Base-by-base conservation (phyloP, 352 stramenopile genomes). In the Globisporangium acanthophoron region DNA sequence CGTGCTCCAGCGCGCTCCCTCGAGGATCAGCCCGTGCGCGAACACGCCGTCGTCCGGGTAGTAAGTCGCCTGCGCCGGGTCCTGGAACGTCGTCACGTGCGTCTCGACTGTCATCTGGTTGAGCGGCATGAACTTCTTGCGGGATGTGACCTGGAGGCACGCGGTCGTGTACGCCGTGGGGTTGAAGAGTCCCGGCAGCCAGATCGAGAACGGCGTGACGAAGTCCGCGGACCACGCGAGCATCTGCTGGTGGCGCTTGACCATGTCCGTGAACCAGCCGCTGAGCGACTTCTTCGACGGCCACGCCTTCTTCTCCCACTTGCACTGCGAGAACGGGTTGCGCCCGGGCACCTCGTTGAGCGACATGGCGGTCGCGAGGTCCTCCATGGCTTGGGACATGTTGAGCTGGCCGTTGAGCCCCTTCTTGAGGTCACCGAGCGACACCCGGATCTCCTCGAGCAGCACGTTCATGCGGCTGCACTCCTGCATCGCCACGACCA, bases 61-160 rank as follows among this genome's bases (percentile, higher is more conserved):
- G 63, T 77, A 76, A 11, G 78, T 85, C 15, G 94, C 76, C 37
- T 88, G 78, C n/a, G 76, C 83, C 18, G 74, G 58, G 64, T 97
- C 85, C 53, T 90, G 86, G 58, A 98, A 96, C 44, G 80, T 97
- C n/a, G 88, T 97, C 47, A 98, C 84, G 64, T 98, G 93, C 24
- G 95, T 98, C 72, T 98, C 94, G 49, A 96, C 92, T 1, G 92
- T 98, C 89, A 98, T 98, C 57, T 97, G 88, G 71, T 98, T 97
- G 40, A 98, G 78, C 45, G 94, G 89, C 70, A 96, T 85, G 65
- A 93, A 84, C 52, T 94, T 96, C 41, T 82, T 82, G 39, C 96
- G 89, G 18, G 93, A 96, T 24, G 94, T 98, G 24, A 98, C 93
- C 66, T 99, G 96, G 57, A 98, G 80, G 63, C 97, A 95, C 33